These are phyloP conservation scores for Dactylellina parvicollis DNA, from an alignment of 2,329 filamentous ascomycete species.

Conservation along the genomic window DNA sequence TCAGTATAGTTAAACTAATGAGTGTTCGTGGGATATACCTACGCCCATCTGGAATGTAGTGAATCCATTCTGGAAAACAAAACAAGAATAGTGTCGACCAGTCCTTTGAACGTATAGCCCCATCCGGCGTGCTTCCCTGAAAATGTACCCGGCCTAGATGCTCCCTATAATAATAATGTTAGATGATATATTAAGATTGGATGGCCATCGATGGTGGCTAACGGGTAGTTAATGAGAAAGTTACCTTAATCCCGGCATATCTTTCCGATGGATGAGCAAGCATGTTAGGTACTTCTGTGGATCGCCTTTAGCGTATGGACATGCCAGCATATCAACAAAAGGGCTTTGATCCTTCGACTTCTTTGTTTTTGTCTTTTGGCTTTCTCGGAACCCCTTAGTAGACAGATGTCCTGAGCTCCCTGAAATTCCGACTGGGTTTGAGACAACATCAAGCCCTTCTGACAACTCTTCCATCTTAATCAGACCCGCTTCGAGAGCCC, in stretches of 20 bases:
- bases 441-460: conserved; percentile 17
- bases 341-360: conserved; percentile 41
- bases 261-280: conserved; percentile 43
- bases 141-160: conserved; percentile 45
- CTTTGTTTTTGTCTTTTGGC: conserved; percentile 8
- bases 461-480: conserved; percentile 49
- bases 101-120: conserved; percentile 40
- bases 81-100: conserved; percentile 36
- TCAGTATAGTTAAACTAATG: neutral
- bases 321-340: conserved; percentile 45
- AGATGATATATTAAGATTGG: neutral
- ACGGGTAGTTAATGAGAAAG: no score
- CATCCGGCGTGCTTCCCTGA: conserved; percentile 34
- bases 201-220: neutral
- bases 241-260: conserved; percentile 51
- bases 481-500: conserved; percentile 32
- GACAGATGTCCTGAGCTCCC: neutral
- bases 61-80: conserved; percentile 36
- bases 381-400: conserved; percentile 8
- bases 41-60: conserved; percentile 36
- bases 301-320: conserved; percentile 46
- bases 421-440: neutral
- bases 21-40: neutral
- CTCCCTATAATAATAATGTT: conserved; percentile 11
- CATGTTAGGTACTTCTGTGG: conserved; percentile 49